Evolutionary conservation across 495 filamentous ascomycete genomes (phyloP).

Genomic region (Arthonia radiata): DNA sequence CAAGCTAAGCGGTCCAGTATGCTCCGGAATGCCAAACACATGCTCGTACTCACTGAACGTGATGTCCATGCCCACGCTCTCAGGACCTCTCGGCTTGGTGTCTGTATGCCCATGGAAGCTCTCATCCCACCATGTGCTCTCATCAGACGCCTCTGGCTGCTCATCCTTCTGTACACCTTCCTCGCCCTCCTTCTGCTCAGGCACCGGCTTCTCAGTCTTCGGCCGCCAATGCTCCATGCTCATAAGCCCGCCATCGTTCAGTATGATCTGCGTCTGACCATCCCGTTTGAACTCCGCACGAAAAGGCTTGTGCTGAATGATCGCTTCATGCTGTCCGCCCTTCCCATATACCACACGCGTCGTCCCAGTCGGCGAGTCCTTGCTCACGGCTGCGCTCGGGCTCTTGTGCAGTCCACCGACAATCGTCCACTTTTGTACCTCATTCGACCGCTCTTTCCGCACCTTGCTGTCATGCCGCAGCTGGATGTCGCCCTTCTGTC

Average conservation of each 20-base stretch:
- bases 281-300: constrained; percentile 63
- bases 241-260: constrained; percentile 68
- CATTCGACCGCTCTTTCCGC: constrained; percentile 82
- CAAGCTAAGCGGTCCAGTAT: constrained; percentile 66
- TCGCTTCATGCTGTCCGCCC: constrained; percentile 44
- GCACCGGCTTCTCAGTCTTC: constrained; percentile 48
- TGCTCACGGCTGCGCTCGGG: constrained; percentile 35
- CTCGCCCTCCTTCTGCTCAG: constrained; percentile 25
- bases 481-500: constrained; percentile 71
- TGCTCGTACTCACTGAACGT: constrained; percentile 75
- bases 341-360: constrained; percentile 69
- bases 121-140: constrained; percentile 95
- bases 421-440: constrained; percentile 64
- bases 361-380: constrained; percentile 25
- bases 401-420: constrained; percentile 53
- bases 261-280: constrained; percentile 53
- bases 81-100: constrained; percentile 69
- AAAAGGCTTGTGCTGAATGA: constrained; percentile 66
- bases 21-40: constrained; percentile 87
- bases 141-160: constrained; percentile 22
- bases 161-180: constrained; percentile 23
- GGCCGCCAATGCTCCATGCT: constrained; percentile 91
- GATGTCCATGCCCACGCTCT: constrained; percentile 77
- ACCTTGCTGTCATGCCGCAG: constrained; percentile 62
- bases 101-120: constrained; percentile 84